Evolutionary conservation across 257 asterid genomes (phyloP).

Genomic region (Plantago elongata): DNA sequence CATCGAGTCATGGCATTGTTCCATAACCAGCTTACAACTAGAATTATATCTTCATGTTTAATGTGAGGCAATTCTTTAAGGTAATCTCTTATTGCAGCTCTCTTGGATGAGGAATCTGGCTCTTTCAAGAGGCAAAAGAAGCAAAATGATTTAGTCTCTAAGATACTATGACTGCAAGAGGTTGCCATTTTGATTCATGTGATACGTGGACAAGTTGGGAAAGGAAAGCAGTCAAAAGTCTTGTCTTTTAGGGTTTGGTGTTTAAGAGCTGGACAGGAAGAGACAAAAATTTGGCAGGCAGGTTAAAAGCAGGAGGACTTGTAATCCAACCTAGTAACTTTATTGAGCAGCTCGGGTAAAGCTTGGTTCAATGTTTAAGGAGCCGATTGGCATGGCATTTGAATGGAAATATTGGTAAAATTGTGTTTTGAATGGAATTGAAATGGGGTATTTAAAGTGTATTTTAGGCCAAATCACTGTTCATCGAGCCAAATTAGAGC

Average conservation of each 20-base stretch:
- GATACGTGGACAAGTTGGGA: neutral
- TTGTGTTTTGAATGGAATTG: no score
- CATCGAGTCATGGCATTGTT: constrained; percentile 64
- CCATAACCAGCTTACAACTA: constrained; percentile 71
- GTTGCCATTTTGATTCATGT: constrained; percentile 17
- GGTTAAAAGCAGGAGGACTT: constrained; percentile 20
- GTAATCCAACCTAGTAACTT: neutral
- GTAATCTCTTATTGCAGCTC: constrained; percentile 32
- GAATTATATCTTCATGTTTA: constrained; percentile 52
- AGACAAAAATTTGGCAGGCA: constrained; percentile 19
- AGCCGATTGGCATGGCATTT: no score
- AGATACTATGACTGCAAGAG: constrained; percentile 2
- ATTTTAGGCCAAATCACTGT: no score
- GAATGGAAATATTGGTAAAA: no score
- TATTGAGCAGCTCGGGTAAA: no score
- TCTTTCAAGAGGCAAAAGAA: constrained; percentile 71
- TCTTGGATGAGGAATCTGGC: constrained; percentile 38
- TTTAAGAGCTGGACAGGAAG: constrained; percentile 7
- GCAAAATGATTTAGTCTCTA: constrained; percentile 36
- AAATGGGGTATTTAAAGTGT: no score
- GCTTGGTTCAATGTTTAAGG: no score
- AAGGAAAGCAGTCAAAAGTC: neutral
- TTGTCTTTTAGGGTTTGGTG: constrained; percentile 22
- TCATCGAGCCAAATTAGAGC: no score
- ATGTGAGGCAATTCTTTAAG: constrained; percentile 32